Evolutionary conservation across 2,329 filamentous ascomycete genomes (phyloP).

Genomic region (Fusarium decemcellulare): DNA sequence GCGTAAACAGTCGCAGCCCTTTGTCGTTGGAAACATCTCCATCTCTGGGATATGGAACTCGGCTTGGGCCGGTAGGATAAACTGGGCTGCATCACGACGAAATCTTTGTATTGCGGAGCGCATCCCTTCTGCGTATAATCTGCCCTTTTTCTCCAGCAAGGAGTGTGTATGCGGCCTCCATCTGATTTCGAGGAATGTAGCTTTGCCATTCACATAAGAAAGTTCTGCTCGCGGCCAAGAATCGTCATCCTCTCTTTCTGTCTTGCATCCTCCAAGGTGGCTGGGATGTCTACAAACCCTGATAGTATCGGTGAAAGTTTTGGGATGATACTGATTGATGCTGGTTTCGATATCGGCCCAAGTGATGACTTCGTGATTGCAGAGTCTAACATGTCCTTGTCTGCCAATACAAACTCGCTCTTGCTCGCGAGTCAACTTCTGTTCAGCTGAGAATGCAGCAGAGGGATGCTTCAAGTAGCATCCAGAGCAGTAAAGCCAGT

Average conservation of each 20-base stretch:
- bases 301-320: no score
- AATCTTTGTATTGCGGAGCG: not conserved
- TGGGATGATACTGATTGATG: not conserved
- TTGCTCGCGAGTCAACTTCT: not conserved
- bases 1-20: not conserved
- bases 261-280: no score
- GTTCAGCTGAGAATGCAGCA: not conserved
- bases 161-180: not conserved
- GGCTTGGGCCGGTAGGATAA: not conserved
- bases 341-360: not conserved
- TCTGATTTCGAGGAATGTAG: not conserved
- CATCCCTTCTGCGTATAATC: no score
- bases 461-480: not conserved
- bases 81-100: not conserved
- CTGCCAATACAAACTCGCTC: not conserved
- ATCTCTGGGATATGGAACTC: not conserved
- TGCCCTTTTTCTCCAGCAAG: not conserved
- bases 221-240: no score
- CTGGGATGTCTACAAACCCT: not conserved
- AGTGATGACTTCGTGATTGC: not conserved
- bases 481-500: constrained; percentile 5
- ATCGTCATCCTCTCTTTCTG: no score
- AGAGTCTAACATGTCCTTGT: constrained; percentile 3
- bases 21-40: not conserved
- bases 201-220: no score